Evolutionary conservation across 257 asterid genomes (phyloP), one percentile per base, ranked within the genome.

Genomic region (Salvia rosmarinus): DNA sequence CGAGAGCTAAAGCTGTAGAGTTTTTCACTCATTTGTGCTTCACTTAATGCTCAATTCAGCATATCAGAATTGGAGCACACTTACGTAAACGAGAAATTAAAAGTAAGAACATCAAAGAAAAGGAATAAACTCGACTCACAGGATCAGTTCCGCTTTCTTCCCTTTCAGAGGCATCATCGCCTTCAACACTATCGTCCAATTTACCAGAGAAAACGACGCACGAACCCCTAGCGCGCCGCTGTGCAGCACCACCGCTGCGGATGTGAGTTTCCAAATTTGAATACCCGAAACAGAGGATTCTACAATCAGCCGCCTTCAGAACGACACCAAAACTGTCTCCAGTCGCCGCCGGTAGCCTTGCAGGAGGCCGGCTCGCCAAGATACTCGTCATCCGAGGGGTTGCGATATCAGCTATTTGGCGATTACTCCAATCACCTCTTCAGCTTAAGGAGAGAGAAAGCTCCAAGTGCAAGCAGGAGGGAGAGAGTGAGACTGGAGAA

Each of bases 291-390:
- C 75, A 78, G 74, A 79, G 82, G 59, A 55, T 67, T 79, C 79
- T 71, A 78, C 69, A 66, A 72, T 77, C 77, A 73, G 72, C 73
- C 72, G 68, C 70, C 74, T 78, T 79, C 4, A 54, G 69, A 49
- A 58, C 60, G 78, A 61, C 82, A 23, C 70, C 67, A 16, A 46
- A 76, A 82, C 14, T 40, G 21, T 82, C 86, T 23, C 75, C 72
- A n/a, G 77, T 79, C 5, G 82, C 78, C 47, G 77, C 78, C 47
- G 77, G 77, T 54, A 82, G 78, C 80, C 82, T 70, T 50, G 79
- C 63, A 35, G 87, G 80, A 71, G 85, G 88, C 57, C 81, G 81
- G 84, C 87, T 77, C 21, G 84, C 85, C 32, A 89, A 75, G 70
- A 85, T 83, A 79, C 84, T 82, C 67, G 90, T 77, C 97, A 87